Evolutionary conservation across 352 stramenopile genomes (phyloP).

Genomic region (Hyaloperonospora brassicae): DNA sequence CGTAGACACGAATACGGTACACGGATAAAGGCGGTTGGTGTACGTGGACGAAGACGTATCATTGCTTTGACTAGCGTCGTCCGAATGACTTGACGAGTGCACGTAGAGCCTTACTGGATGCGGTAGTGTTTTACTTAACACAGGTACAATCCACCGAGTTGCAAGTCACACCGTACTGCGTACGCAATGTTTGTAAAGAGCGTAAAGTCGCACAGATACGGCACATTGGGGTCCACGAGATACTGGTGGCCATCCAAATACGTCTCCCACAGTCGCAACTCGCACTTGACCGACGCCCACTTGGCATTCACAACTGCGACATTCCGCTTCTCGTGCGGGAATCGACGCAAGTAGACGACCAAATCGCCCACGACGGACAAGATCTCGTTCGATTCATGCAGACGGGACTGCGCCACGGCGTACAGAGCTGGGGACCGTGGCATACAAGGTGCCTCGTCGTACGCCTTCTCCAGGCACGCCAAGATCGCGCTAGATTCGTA

Average conservation of each 20-base stretch:
- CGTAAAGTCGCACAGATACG: conserved; percentile 74
- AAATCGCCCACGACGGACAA: conserved; percentile 73
- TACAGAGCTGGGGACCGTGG: conserved; percentile 39
- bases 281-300: no score
- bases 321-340: conserved; percentile 53
- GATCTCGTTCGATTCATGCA: conserved; percentile 81
- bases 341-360: conserved; percentile 69
- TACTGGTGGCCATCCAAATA: no score
- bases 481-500: conserved; percentile 80
- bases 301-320: conserved; percentile 39
- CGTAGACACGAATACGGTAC: neutral
- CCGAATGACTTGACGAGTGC: no score
- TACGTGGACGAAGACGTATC: no score
- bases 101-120: no score
- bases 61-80: no score
- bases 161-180: conserved; percentile 69
- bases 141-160: conserved; percentile 76
- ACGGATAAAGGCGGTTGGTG: no score
- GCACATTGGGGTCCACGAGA: no score
- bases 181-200: conserved; percentile 83
- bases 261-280: no score
- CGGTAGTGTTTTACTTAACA: conserved; percentile 75
- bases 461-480: conserved; percentile 71
- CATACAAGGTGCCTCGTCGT: conserved; percentile 41
- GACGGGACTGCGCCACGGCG: conserved; percentile 60